Conservation (phyloP, 768 basidiomycete species). For the Terana coerulea region DNA sequence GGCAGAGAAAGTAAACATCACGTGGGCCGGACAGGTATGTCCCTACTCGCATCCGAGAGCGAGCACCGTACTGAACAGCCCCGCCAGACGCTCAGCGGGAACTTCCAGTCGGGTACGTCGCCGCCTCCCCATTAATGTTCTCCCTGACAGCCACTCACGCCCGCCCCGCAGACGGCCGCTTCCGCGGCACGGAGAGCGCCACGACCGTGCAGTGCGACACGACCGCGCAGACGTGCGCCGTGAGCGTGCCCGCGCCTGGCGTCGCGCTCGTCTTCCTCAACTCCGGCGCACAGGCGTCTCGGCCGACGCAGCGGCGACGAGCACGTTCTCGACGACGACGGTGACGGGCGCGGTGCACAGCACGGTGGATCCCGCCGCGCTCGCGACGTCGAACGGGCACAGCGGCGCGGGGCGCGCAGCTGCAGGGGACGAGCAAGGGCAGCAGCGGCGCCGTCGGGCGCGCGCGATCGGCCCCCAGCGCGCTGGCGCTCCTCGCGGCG, state of each 20-base stretch:
- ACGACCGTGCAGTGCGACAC: slow-evolving; percentile 35
- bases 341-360: slow-evolving; percentile 47
- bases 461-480: background rate
- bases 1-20: slow-evolving; percentile 41
- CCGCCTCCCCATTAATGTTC: background rate
- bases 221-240: slow-evolving; percentile 45
- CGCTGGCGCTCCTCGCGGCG: slow-evolving; percentile 4
- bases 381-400: slow-evolving; percentile 67
- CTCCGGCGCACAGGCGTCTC: slow-evolving; percentile 34
- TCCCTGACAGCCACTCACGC: background rate
- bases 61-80: slow-evolving; percentile 7
- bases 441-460: slow-evolving; percentile 12
- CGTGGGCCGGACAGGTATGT: slow-evolving; percentile 46
- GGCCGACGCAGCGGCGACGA: slow-evolving; percentile 29
- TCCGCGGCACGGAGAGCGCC: slow-evolving; percentile 30
- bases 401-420: slow-evolving; percentile 24
- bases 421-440: slow-evolving; percentile 21
- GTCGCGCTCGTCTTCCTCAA: slow-evolving; percentile 75
- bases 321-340: slow-evolving; percentile 59
- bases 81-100: slow-evolving; percentile 28
- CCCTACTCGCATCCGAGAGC: no score
- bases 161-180: slow-evolving; percentile 32
- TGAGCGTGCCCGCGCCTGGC: slow-evolving; percentile 66
- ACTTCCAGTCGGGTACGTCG: slow-evolving; percentile 22
- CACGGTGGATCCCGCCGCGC: slow-evolving; percentile 49